Evolutionary conservation across 1,139 yeast genomes (phyloP).

Genomic region (Ogataea hybrid): DNA sequence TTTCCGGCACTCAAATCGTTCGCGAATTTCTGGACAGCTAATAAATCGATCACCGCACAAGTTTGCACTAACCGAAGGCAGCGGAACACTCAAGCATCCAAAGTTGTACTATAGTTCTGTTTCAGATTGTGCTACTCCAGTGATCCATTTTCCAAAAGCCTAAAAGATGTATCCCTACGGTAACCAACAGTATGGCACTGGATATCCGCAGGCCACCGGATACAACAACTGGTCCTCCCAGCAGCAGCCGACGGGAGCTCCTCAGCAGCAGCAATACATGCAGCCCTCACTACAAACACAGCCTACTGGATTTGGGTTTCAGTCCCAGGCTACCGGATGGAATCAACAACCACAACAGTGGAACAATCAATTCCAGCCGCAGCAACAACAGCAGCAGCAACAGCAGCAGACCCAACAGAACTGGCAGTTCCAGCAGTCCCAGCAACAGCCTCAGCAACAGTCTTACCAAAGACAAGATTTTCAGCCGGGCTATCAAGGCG

Average conservation of each 20-base stretch:
- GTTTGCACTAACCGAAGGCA: not conserved
- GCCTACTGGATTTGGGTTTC: constrained; percentile 31
- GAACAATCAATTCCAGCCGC: constrained; percentile 20
- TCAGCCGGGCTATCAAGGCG: constrained; percentile 22
- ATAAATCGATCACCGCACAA: constrained; percentile 7
- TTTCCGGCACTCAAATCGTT: constrained; percentile 1
- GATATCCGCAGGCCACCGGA: constrained; percentile 26
- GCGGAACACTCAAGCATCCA: not conserved
- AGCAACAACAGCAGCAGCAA: constrained; percentile 28
- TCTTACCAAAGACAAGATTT: constrained; percentile 29
- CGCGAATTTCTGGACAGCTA: constrained; percentile 18
- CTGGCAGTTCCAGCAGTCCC: not conserved
- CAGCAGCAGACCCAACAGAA: constrained; percentile 33
- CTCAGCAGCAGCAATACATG: constrained; percentile 13
- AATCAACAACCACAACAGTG: constrained; percentile 25
- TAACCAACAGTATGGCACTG: constrained; percentile 22
- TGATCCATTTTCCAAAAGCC: not conserved
- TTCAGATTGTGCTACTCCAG: not conserved
- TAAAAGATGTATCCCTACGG: constrained; percentile 23
- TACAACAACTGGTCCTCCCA: constrained; percentile 26
- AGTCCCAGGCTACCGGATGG: constrained; percentile 16
- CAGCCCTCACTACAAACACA: constrained; percentile 27
- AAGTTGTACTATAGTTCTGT: not conserved
- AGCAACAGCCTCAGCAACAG: constrained; percentile 31
- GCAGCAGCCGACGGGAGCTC: constrained; percentile 16